Conservation (phyloP, 2,329 filamentous ascomycete species). For the Dothideomycetes sp. region DNA sequence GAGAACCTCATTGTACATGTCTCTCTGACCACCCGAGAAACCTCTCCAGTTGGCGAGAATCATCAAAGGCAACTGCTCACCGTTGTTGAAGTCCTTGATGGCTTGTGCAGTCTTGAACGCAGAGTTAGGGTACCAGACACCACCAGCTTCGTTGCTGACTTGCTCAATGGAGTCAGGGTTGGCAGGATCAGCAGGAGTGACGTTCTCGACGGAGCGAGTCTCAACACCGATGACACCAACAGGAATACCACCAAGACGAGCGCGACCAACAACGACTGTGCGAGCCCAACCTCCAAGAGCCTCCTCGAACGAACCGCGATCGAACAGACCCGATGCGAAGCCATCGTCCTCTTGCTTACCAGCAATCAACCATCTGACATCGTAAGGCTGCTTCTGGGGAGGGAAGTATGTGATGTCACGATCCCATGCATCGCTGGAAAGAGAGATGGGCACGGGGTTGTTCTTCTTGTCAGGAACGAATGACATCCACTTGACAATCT, state of each 20-base stretch:
- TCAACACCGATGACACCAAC: slow-evolving; percentile 98
- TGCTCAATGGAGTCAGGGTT: slow-evolving; percentile 98
- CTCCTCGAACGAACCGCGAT: slow-evolving; percentile 94
- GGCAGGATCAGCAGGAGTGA: slow-evolving; percentile 90
- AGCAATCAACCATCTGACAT: slow-evolving; percentile 86
- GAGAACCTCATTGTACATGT: slow-evolving; percentile 99
- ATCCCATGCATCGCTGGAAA: slow-evolving; percentile 80
- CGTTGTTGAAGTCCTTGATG: slow-evolving; percentile 97
- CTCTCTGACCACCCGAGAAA: slow-evolving; percentile 98
- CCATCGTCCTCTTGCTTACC: slow-evolving; percentile 79
- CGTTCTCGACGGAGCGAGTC: slow-evolving; percentile 91
- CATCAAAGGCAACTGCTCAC: slow-evolving; percentile 96
- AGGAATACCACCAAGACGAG: slow-evolving; percentile 90
- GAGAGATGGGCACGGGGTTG: slow-evolving; percentile 83
- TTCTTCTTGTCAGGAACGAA: slow-evolving; percentile 95
- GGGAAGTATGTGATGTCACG: slow-evolving; percentile 78
- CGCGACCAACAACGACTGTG: slow-evolving; percentile 92
- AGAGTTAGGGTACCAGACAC: slow-evolving; percentile 99
- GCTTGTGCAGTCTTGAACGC: slow-evolving; percentile 99
- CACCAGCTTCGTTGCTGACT: slow-evolving; percentile 87
- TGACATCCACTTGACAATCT: slow-evolving; percentile 97
- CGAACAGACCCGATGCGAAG: slow-evolving; percentile 87
- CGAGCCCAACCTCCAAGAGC: slow-evolving; percentile 93
- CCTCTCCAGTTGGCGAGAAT: slow-evolving; percentile 99
- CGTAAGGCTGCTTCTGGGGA: slow-evolving; percentile 75